Evolutionary conservation across 768 basidiomycete species (phyloP).

Genomic region (Porphyrellus cyaneotinctus): DNA sequence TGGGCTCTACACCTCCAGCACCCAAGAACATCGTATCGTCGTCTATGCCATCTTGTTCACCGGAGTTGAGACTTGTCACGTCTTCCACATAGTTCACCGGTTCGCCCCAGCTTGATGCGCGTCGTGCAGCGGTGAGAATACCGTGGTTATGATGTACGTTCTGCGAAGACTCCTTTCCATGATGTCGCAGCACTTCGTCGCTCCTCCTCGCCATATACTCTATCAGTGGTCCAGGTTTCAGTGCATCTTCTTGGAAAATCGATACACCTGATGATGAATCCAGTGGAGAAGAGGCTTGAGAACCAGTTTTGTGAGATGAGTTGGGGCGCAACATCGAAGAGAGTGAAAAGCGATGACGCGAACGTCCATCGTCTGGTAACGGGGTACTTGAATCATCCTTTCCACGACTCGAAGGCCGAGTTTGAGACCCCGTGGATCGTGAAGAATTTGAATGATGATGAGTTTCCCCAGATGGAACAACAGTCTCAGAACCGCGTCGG

Average conservation of each 20-base stretch:
- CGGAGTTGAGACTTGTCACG: slow-evolving; percentile 42
- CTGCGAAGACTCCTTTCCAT: slow-evolving; percentile 24
- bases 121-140: slow-evolving; percentile 42
- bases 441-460: slow-evolving; percentile 13
- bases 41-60: slow-evolving; percentile 43
- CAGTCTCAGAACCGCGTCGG: slow-evolving; percentile 33
- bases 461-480: slow-evolving; percentile 19
- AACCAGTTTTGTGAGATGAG: slow-evolving; percentile 19
- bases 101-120: slow-evolving; percentile 67
- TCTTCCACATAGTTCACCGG: slow-evolving; percentile 40
- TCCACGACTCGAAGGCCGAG: slow-evolving; percentile 26
- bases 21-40: slow-evolving; percentile 53
- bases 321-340: slow-evolving; percentile 27
- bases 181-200: slow-evolving; percentile 42
- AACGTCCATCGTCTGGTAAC: slow-evolving; percentile 20
- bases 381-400: slow-evolving; percentile 18
- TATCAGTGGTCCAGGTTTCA: slow-evolving; percentile 14
- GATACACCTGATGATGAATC: slow-evolving; percentile 33
- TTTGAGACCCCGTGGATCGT: slow-evolving; percentile 22
- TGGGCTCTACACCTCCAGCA: slow-evolving; percentile 41
- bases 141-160: slow-evolving; percentile 27
- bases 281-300: slow-evolving; percentile 29
- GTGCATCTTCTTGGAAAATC: slow-evolving; percentile 21
- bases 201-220: slow-evolving; percentile 35
- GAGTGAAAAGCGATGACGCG: slow-evolving; percentile 30